Percentiles rank a stretch among this genome's conserved stretches.
These are phyloP conservation scores for Bipolaris sorokiniana DNA, from an alignment of 2,329 filamentous ascomycete species.

Conservation along the genomic window DNA sequence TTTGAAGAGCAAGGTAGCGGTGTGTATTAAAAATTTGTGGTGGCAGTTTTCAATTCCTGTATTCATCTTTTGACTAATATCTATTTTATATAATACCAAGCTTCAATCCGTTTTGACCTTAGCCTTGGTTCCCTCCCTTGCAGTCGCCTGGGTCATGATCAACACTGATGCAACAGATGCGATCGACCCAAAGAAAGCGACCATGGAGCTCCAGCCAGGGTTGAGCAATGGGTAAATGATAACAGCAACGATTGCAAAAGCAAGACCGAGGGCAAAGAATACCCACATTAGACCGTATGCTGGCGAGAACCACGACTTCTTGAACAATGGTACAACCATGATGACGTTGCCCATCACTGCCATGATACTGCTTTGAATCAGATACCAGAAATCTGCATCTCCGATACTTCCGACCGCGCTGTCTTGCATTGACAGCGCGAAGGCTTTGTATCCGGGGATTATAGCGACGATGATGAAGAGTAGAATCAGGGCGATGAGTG, in stretches of 20 bases:
- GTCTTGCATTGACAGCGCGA: neutral
- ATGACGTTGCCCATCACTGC: neutral
- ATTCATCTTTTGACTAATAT: neutral
- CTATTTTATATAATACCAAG: too few species aligned
- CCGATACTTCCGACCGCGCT: neutral
- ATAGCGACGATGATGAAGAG: neutral
- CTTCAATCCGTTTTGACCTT: neutral
- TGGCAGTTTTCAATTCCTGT: neutral
- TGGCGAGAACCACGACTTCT: slow-evolving; percentile 1
- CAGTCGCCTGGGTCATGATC: neutral
- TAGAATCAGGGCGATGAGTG: neutral
- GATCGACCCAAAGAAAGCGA: neutral
- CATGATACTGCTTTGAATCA: neutral
- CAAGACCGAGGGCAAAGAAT: neutral
- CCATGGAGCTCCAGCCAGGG: neutral
- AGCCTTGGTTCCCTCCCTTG: neutral
- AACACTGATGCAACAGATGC: neutral
- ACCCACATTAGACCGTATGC: neutral
- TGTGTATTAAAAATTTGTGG: too few species aligned
- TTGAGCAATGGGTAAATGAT: neutral
- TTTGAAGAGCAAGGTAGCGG: too few species aligned
- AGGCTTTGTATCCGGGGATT: neutral
- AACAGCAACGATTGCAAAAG: neutral
- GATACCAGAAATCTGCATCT: slow-evolving; percentile 1
- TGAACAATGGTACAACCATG: neutral